Base-by-base conservation (phyloP, 768 basidiomycete species). In the Trametes meyenii region DNA sequence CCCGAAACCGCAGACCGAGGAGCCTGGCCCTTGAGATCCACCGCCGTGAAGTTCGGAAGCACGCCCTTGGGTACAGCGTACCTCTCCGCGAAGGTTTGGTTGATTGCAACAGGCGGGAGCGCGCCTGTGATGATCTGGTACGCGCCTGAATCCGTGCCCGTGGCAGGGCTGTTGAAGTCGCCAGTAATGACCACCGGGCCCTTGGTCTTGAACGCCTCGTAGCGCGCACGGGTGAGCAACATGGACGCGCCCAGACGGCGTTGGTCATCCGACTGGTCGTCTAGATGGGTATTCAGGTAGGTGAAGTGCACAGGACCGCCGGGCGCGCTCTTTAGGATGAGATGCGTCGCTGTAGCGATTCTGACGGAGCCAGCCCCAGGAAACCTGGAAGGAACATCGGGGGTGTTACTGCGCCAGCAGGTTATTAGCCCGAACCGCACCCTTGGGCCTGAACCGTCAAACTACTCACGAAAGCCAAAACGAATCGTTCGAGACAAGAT, bases 401-500 rank as follows among this genome's bases (percentile, higher is more conserved):
- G 83, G 0, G 77, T 78, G 52, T 79, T 70, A 13, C 81, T 81
- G 50, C 5, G 44, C 17, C 17, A n/a, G 40, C n/a, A 42, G 40
- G 3, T 29, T 36, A 51, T 38, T 51, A 51, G 35, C 16, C 17
- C 6, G 35, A 51, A 51, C 16, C 4, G 4, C 4, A 33, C 29
- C 29, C 29, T n/a, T n/a, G n/a, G n/a, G n/a, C n/a, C n/a, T 33
- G 29, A 36, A 7, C n/a, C 35, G 21, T 7, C 13, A n/a, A 2
- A 14, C 26, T 23, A 71, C 80, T 62, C 69, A 81, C 81, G 83
- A 84, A 36, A 83, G 76, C 84, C 83, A 85, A 69, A 85, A 85
- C 11, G 78, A 79, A 64, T 83, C 83, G 54, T 75, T 76, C 1
- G 72, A 70, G 21, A 78, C 64, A 7, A 81, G 72, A 10, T 69